Evolutionary conservation across 306 rosid species (phyloP).

Genomic region (Alnus glutinosa): DNA sequence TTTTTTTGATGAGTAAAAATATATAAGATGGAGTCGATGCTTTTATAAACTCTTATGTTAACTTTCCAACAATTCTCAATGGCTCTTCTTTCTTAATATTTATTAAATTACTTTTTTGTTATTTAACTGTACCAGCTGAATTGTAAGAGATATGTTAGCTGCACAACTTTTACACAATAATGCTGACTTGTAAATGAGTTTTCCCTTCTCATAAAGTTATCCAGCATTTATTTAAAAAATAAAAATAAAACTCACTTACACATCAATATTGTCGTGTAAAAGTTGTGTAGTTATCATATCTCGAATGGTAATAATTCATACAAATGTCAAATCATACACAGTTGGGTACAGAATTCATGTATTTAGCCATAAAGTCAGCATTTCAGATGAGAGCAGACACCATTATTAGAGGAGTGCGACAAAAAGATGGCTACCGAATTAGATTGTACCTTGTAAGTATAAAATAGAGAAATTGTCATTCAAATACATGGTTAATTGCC

Average conservation of each 20-base stretch:
- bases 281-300: no score
- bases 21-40: not conserved
- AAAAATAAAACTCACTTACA: no score
- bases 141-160: not conserved
- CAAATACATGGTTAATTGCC: not conserved
- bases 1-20: no score
- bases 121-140: not conserved
- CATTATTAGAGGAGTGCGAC: not conserved
- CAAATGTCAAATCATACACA: not conserved
- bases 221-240: no score
- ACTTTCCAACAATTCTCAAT: not conserved
- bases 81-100: not conserved
- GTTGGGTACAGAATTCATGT: not conserved
- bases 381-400: not conserved
- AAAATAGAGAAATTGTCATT: not conserved
- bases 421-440: not conserved
- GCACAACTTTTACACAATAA: no score
- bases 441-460: not conserved
- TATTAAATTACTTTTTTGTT: not conserved
- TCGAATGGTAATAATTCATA: not conserved
- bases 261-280: no score
- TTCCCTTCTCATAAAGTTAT: no score
- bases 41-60: not conserved
- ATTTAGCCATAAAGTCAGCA: not conserved
- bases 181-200: no score